A percentile compares a stretch with the other conserved stretches of the same genome.
These are phyloP conservation scores for Lagenidium giganteum DNA, from an alignment of 352 stramenopile genomes.

Conservation along the genomic window DNA sequence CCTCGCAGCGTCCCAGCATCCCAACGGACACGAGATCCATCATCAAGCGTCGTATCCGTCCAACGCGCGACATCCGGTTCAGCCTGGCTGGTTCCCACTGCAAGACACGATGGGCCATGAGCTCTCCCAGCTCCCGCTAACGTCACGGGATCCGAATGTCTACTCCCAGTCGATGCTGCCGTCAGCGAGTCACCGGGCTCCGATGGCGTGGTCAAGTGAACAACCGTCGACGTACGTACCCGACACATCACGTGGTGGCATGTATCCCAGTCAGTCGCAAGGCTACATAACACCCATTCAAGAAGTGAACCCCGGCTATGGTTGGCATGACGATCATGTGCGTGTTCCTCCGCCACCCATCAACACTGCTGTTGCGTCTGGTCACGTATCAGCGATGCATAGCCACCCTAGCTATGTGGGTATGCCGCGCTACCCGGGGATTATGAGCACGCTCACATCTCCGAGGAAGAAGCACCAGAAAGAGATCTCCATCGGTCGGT, in stretches of 20 bases:
- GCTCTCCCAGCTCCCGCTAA: too few species aligned
- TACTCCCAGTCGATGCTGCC: slow-evolving; percentile 10
- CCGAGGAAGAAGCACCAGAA: slow-evolving; percentile 26
- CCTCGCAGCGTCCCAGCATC: neutral
- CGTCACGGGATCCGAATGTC: slow-evolving; percentile 4
- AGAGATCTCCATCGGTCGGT: slow-evolving; percentile 69
- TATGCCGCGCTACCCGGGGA: slow-evolving; percentile 7
- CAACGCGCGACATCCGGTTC: slow-evolving; percentile 13
- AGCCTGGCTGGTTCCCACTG: slow-evolving; percentile 54
- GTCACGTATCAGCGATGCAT: slow-evolving; percentile 5
- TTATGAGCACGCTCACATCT: slow-evolving; percentile 3
- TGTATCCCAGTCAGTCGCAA: neutral
- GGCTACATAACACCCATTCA: too few species aligned
- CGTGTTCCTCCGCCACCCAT: too few species aligned
- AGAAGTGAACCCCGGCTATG: too few species aligned
- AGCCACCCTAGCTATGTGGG: slow-evolving; percentile 11
- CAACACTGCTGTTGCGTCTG: slow-evolving; percentile 5
- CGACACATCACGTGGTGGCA: neutral
- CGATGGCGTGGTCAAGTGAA: slow-evolving; percentile 1
- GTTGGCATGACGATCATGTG: neutral
- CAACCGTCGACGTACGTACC: neutral
- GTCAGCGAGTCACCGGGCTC: neutral
- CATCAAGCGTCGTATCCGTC: slow-evolving; percentile 7
- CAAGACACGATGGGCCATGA: slow-evolving; percentile 21
- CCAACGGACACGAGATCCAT: slow-evolving; percentile 1